phyloP scores from a whole-genome alignment of 2,329 filamentous ascomycete species.

The Fusarium oxysporum region DNA sequence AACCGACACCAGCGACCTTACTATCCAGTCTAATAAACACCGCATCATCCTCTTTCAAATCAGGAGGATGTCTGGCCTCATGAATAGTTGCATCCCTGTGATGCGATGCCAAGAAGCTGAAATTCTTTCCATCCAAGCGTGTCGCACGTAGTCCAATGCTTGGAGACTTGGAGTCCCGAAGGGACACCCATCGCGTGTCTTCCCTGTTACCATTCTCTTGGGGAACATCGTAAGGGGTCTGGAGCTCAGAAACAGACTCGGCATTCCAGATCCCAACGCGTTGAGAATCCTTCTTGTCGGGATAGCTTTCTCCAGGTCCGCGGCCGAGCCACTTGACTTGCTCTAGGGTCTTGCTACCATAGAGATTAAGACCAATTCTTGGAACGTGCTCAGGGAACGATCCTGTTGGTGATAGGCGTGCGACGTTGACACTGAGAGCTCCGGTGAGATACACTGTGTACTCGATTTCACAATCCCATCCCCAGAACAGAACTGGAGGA shows the following conservation, averaged over 20 bases:
- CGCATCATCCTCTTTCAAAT: slow-evolving; percentile 65
- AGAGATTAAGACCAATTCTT: slow-evolving; percentile 70
- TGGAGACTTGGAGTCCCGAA: slow-evolving; percentile 40
- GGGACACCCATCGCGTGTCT: slow-evolving; percentile 67
- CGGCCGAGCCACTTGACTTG: slow-evolving; percentile 69
- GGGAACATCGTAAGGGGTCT: slow-evolving; percentile 72
- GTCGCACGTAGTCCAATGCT: slow-evolving; percentile 36
- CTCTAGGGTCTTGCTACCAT: slow-evolving; percentile 60
- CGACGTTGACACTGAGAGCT: slow-evolving; percentile 58
- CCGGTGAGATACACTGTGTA: slow-evolving; percentile 64
- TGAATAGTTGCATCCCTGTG: slow-evolving; percentile 66
- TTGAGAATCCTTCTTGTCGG: slow-evolving; percentile 70
- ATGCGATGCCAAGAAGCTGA: slow-evolving; percentile 68
- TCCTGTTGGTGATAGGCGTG: slow-evolving; percentile 58
- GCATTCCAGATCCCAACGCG: slow-evolving; percentile 61
- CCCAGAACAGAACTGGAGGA: slow-evolving; percentile 72
- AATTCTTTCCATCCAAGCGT: slow-evolving; percentile 33
- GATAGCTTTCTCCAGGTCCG: slow-evolving; percentile 73
- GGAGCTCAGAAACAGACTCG: slow-evolving; percentile 60
- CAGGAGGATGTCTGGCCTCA: slow-evolving; percentile 71
- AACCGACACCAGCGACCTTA: slow-evolving; percentile 62
- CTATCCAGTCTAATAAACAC: slow-evolving; percentile 58
- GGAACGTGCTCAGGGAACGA: slow-evolving; percentile 67
- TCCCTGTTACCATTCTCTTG: slow-evolving; percentile 76
- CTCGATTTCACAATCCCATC: slow-evolving; percentile 58